Conservation (phyloP, 306 rosid species). For the Benincasa hispida region DNA sequence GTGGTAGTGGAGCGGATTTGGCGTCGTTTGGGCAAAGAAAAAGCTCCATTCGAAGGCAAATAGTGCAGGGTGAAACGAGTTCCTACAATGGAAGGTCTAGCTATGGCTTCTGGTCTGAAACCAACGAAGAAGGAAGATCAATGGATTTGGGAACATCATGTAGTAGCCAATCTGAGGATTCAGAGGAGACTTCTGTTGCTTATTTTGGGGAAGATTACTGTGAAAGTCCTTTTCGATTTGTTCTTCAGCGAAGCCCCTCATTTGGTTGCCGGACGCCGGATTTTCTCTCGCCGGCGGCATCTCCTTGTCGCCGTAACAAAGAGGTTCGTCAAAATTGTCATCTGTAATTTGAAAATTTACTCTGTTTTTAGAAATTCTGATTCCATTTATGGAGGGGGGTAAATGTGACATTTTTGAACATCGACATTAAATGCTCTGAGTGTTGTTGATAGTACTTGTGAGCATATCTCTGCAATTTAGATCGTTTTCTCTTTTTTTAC, state of each 20-base stretch:
- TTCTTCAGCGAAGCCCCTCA: constrained; percentile 32
- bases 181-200: not conserved
- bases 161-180: constrained; percentile 10
- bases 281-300: constrained; percentile 42
- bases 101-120: constrained; percentile 13
- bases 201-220: constrained; percentile 15
- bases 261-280: constrained; percentile 56
- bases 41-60: not conserved
- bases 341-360: not conserved
- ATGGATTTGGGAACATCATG: constrained; percentile 11
- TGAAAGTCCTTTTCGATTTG: constrained; percentile 70
- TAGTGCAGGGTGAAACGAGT: not conserved
- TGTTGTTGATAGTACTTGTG: not conserved
- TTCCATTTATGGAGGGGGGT: not conserved
- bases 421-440: constrained; percentile 6
- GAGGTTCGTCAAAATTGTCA: constrained; percentile 36
- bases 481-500: constrained; percentile 1
- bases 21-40: constrained; percentile 20
- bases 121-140: constrained; percentile 4
- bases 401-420: constrained; percentile 24
- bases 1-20: constrained; percentile 16
- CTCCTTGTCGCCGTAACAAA: constrained; percentile 36
- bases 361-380: not conserved
- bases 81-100: constrained; percentile 8
- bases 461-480: constrained; percentile 10